Percentiles rank a stretch among this genome's conserved stretches.
These are phyloP conservation scores for Ophiostoma quercus DNA, from an alignment of 2,329 filamentous ascomycete species.

Conservation along the genomic window DNA sequence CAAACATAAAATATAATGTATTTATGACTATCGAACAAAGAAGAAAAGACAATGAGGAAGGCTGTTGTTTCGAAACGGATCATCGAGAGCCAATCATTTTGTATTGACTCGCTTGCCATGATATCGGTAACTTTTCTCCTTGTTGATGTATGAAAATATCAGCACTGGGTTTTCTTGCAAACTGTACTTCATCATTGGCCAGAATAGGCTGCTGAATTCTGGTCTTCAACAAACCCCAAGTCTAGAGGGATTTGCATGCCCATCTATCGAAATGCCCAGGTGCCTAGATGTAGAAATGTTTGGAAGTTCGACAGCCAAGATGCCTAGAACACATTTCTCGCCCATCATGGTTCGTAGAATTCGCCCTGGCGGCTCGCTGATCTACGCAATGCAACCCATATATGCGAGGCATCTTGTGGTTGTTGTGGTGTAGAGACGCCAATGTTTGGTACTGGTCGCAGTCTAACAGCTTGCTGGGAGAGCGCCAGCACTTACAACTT, in stretches of 20 bases:
- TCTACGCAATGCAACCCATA: background rate
- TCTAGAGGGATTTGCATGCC: background rate
- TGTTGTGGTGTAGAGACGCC: background rate
- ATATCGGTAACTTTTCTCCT: background rate
- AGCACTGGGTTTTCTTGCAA: background rate
- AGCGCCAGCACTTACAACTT: background rate
- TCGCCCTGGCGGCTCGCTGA: constrained; percentile 11
- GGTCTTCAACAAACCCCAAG: background rate
- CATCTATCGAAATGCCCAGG: constrained; percentile 8
- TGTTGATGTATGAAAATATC: background rate
- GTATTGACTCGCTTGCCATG: background rate
- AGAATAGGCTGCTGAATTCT: background rate
- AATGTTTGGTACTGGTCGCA: background rate
- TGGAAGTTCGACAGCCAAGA: background rate
- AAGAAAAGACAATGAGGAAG: background rate
- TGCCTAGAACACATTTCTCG: background rate
- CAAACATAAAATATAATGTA: too few species aligned
- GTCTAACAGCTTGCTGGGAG: background rate
- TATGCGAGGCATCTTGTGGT: constrained; percentile 6
- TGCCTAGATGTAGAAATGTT: background rate
- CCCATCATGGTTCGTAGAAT: background rate
- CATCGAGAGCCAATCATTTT: constrained; percentile 11
- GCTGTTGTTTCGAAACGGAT: background rate
- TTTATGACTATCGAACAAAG: background rate
- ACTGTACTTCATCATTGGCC: background rate